Evolutionary conservation across 2,329 filamentous ascomycete genomes (phyloP).

Genomic region (Camillea tinctor): DNA sequence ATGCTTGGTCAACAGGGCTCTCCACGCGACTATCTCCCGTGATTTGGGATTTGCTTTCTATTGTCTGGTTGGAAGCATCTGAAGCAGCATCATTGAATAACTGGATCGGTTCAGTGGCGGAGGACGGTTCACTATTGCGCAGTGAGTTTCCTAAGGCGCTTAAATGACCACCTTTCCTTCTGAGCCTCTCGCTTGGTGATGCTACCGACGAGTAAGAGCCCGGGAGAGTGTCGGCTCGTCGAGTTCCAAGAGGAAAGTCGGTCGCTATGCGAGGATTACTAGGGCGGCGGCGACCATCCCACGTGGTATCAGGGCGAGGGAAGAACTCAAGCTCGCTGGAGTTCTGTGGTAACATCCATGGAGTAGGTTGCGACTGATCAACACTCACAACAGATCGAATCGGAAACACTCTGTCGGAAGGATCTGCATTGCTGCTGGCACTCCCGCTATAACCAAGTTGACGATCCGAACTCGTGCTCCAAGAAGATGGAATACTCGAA

Average conservation of each 20-base stretch:
- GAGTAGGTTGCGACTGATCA: conserved; percentile 46
- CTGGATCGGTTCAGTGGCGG: conserved; percentile 10
- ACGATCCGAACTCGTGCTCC: conserved; percentile 42
- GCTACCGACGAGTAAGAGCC: conserved; percentile 8
- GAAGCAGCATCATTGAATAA: conserved; percentile 29
- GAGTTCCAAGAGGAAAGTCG: conserved; percentile 13
- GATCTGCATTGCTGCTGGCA: conserved; percentile 32
- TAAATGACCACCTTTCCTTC: conserved; percentile 13
- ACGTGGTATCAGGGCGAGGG: conserved; percentile 27
- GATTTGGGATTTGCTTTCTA: conserved; percentile 10
- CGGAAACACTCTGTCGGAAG: conserved; percentile 69
- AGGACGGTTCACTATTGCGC: conserved; percentile 5
- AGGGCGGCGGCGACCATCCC: conserved; percentile 34
- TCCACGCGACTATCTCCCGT: conserved; percentile 5
- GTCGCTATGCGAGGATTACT: conserved; percentile 31
- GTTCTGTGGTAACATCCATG: conserved; percentile 31
- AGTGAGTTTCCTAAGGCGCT: conserved; percentile 13
- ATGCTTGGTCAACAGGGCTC: conserved; percentile 9
- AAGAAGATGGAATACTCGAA: conserved; percentile 37
- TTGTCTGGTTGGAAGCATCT: conserved; percentile 21
- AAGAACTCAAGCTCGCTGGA: conserved; percentile 40
- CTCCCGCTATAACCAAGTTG: conserved; percentile 35
- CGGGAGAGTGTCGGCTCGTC: conserved; percentile 18
- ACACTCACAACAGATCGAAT: conserved; percentile 77
- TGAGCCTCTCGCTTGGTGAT: conserved; percentile 16